Evolutionary conservation across 768 basidiomycete species (phyloP).

Genomic region (Boletus barrowsii): DNA sequence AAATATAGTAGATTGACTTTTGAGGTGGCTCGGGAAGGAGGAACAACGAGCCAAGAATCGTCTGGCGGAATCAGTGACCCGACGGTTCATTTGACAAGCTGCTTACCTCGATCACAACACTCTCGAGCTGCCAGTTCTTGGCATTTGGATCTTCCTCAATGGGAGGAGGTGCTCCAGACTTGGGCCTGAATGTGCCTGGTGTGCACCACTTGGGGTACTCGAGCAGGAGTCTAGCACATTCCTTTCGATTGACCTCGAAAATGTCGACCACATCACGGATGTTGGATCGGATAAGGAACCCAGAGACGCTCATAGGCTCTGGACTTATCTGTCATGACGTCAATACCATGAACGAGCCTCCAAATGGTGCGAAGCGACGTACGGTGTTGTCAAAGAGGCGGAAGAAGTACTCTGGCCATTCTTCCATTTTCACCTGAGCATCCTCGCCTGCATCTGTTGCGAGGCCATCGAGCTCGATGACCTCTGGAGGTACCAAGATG

Average conservation of each 20-base stretch:
- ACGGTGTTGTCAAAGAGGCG: conserved; percentile 63
- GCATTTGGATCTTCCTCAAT: conserved; percentile 49
- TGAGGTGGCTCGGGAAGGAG: conserved; percentile 73
- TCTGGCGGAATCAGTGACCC: conserved; percentile 37
- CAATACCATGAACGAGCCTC: background rate
- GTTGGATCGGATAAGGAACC: conserved; percentile 75
- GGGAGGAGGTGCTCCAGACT: conserved; percentile 52
- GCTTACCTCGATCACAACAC: conserved; percentile 77
- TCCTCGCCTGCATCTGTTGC: conserved; percentile 69
- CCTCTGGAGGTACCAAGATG: conserved; percentile 84
- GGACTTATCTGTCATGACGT: conserved; percentile 61
- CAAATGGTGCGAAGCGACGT: conserved; percentile 7
- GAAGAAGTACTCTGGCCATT: conserved; percentile 74
- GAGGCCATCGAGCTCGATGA: conserved; percentile 74
- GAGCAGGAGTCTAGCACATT: conserved; percentile 82
- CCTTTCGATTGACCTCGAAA: conserved; percentile 95
- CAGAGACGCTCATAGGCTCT: conserved; percentile 65
- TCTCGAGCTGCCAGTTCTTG: conserved; percentile 87
- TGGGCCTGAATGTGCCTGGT: conserved; percentile 81
- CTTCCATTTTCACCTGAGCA: conserved; percentile 72
- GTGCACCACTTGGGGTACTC: conserved; percentile 84
- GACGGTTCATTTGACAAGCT: background rate
- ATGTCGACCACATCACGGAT: conserved; percentile 80
- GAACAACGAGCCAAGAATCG: conserved; percentile 70
- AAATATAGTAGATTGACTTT: conserved; percentile 81